Conservation (phyloP, 176 grass and related monocot species). For the Zea mays region DNA sequence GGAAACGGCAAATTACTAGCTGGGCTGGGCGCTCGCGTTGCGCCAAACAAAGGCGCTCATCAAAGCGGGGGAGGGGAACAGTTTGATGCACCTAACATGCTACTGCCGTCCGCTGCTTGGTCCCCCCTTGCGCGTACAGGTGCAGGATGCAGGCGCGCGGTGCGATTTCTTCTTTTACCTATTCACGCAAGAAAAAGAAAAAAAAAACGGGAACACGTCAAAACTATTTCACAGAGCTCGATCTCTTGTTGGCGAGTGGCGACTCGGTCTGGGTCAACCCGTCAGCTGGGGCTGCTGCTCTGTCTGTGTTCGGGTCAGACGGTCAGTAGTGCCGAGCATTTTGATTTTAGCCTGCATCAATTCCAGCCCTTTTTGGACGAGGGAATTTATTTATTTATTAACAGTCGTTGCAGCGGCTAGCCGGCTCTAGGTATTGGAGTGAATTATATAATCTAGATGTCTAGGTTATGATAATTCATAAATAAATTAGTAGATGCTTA, state of each 20-base stretch:
- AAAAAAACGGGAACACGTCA: too few species aligned
- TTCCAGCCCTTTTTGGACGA: background rate
- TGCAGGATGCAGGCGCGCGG: background rate
- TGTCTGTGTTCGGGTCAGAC: background rate
- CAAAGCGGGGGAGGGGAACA: slow-evolving; percentile 22
- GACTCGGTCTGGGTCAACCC: slow-evolving; percentile 23
- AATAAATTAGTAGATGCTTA: too few species aligned
- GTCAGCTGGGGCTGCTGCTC: slow-evolving; percentile 1
- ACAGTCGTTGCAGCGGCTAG: too few species aligned
- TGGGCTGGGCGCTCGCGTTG: background rate
- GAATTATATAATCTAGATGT: too few species aligned
- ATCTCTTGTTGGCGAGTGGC: background rate
- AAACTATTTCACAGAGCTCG: background rate
- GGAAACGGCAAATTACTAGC: background rate
- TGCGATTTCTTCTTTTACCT: slow-evolving; percentile 37
- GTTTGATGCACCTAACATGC: slow-evolving; percentile 37
- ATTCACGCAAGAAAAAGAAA: background rate
- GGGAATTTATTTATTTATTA: background rate
- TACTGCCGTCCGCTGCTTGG: background rate
- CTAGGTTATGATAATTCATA: too few species aligned
- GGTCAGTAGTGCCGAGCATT: slow-evolving; percentile 2
- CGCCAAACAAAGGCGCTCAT: slow-evolving; percentile 21
- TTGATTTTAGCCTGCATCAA: background rate
- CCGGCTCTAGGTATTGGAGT: too few species aligned
- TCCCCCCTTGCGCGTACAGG: background rate